Evolutionary conservation across 108 stramenopile genomes (phyloP).

Genomic region (Cyclotella cryptica): DNA sequence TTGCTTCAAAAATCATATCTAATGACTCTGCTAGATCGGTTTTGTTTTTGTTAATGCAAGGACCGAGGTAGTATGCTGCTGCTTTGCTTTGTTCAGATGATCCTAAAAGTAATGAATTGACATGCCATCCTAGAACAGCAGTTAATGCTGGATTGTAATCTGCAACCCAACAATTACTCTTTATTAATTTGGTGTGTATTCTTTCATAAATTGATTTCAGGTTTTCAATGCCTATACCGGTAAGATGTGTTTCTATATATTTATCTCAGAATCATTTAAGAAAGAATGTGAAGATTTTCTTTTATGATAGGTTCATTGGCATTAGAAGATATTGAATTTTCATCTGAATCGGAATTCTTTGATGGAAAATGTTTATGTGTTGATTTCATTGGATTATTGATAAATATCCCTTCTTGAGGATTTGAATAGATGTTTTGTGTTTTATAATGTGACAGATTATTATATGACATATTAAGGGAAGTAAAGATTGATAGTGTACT

Average conservation of each 20-base stretch:
- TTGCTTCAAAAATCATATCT: conserved; percentile 14
- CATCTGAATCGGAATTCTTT: not conserved
- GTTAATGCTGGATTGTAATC: conserved; percentile 27
- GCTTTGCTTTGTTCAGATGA: conserved; percentile 26
- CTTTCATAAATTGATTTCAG: conserved; percentile 16
- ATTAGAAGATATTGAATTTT: not conserved
- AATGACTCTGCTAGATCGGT: conserved; percentile 6
- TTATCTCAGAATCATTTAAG: not conserved
- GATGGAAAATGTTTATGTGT: no score
- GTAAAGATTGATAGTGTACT: no score
- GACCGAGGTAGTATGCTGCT: conserved; percentile 19
- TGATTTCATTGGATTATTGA: no score
- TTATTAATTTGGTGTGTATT: not conserved
- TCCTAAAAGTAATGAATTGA: conserved; percentile 14
- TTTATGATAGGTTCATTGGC: not conserved
- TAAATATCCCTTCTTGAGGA: no score
- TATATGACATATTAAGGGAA: no score
- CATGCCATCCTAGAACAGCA: conserved; percentile 18
- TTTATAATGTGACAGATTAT: no score
- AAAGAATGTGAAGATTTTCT: not conserved
- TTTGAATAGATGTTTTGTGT: no score
- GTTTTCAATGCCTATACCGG: conserved; percentile 9
- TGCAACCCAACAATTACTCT: conserved; percentile 19
- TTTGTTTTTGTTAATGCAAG: conserved; percentile 24
- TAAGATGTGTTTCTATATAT: conserved; percentile 1